phyloP scores from a whole-genome alignment of 164 flowering plant species.

The Liquidambar formosana region DNA sequence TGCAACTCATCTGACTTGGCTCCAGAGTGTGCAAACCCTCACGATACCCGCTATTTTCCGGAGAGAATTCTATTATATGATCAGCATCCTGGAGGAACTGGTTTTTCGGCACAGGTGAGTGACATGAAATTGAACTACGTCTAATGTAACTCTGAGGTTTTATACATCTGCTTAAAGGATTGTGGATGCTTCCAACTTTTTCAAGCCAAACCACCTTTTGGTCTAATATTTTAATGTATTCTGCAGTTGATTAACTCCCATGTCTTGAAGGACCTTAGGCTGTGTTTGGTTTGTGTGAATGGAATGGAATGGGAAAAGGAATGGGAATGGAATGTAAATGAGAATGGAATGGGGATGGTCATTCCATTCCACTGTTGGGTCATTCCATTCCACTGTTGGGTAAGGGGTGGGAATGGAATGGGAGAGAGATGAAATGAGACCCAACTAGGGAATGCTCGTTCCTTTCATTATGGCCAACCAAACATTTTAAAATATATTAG shows the following conservation, averaged over 20 bases:
- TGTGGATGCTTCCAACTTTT: not conserved
- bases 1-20: slow-evolving; percentile 85
- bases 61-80: slow-evolving; percentile 89
- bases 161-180: not conserved
- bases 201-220: not conserved
- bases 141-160: not conserved
- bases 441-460: too few relatives aligned
- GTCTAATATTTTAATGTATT: too few relatives aligned
- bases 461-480: too few relatives aligned
- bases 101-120: slow-evolving; percentile 73
- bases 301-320: too few relatives aligned
- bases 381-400: too few relatives aligned
- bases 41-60: slow-evolving; percentile 71
- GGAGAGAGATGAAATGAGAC: too few relatives aligned
- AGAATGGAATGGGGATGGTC: too few relatives aligned
- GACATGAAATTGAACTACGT: not conserved
- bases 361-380: too few relatives aligned
- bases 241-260: not conserved
- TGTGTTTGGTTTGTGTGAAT: too few relatives aligned
- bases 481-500: too few relatives aligned
- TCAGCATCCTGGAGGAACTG: slow-evolving; percentile 92
- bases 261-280: not conserved
- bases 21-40: slow-evolving; percentile 87
- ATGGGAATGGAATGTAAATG: too few relatives aligned
- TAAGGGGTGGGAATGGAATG: too few relatives aligned